phyloP scores from a whole-genome alignment of 2,329 filamentous ascomycete species.

The Metarhizium sp. region DNA sequence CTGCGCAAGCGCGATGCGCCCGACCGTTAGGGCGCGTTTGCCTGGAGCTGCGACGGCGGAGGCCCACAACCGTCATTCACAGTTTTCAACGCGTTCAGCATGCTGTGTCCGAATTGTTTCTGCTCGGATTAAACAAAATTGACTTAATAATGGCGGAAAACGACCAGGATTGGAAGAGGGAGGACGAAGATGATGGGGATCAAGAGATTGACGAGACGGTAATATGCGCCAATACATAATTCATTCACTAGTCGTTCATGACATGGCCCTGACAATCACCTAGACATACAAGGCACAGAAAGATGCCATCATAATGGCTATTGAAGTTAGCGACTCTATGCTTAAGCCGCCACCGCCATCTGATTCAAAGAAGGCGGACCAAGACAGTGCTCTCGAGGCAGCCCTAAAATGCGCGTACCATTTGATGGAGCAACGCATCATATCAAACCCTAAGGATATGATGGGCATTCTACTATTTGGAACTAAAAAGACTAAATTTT shows the following conservation, averaged over 20 bases:
- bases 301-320: constrained; percentile 96
- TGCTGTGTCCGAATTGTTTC: not conserved
- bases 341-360: constrained; percentile 54
- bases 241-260: not conserved
- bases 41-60: constrained; percentile 15
- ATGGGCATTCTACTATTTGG: constrained; percentile 92
- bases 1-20: constrained; percentile 7
- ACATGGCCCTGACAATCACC: not conserved
- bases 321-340: constrained; percentile 88
- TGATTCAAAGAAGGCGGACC: constrained; percentile 65
- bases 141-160: constrained; percentile 20
- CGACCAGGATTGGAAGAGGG: constrained; percentile 34
- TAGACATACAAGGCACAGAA: constrained; percentile 86
- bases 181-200: constrained; percentile 57
- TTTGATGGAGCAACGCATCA: constrained; percentile 97
- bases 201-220: constrained; percentile 54
- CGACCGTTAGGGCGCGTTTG: constrained; percentile 16
- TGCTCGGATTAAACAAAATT: not conserved
- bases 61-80: constrained; percentile 8
- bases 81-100: not conserved
- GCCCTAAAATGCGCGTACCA: constrained; percentile 90
- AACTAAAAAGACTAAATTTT: constrained; percentile 74
- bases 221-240: constrained; percentile 14
- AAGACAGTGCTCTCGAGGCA: constrained; percentile 69
- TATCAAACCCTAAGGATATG: constrained; percentile 93